Evolutionary conservation across 2,329 filamentous ascomycete genomes (phyloP).

Genomic region (Fusarium oligoseptatum): DNA sequence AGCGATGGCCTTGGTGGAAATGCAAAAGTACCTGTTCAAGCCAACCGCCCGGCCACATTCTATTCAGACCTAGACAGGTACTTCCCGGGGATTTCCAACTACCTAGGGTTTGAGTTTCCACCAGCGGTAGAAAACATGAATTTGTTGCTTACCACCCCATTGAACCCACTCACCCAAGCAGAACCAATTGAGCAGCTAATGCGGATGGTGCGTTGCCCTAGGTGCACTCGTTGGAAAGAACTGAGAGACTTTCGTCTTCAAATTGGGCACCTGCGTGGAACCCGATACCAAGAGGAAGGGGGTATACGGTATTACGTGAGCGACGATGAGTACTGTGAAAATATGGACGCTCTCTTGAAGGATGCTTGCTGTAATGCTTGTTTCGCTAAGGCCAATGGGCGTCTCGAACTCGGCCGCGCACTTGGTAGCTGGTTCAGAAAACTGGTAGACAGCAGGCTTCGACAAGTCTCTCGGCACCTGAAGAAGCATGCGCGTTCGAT

Average conservation of each 20-base stretch:
- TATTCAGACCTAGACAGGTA: slow-evolving; percentile 3
- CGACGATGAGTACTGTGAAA: neutral
- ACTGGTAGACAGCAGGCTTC: neutral
- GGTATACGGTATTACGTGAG: no score
- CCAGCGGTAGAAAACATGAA: neutral
- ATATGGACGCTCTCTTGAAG: neutral
- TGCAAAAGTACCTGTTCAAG: slow-evolving; percentile 2
- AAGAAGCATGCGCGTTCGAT: no score
- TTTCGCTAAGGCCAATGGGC: slow-evolving; percentile 1
- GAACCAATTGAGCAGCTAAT: neutral
- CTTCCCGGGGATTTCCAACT: slow-evolving; percentile 23
- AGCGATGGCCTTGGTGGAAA: neutral
- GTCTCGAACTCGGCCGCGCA: neutral
- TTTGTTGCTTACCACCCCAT: no score
- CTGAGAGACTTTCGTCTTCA: slow-evolving; percentile 21
- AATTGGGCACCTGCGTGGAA: neutral
- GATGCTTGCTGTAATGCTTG: slow-evolving; percentile 21
- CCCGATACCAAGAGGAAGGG: neutral
- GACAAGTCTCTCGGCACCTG: no score
- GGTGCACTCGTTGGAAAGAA: slow-evolving; percentile 36
- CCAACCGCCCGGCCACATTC: neutral
- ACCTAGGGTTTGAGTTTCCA: neutral
- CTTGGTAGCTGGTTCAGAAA: neutral
- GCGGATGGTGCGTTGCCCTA: slow-evolving; percentile 28
- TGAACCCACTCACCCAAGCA: no score